phyloP scores from a whole-genome alignment of 345 rosid species.

The Acer negundo region DNA sequence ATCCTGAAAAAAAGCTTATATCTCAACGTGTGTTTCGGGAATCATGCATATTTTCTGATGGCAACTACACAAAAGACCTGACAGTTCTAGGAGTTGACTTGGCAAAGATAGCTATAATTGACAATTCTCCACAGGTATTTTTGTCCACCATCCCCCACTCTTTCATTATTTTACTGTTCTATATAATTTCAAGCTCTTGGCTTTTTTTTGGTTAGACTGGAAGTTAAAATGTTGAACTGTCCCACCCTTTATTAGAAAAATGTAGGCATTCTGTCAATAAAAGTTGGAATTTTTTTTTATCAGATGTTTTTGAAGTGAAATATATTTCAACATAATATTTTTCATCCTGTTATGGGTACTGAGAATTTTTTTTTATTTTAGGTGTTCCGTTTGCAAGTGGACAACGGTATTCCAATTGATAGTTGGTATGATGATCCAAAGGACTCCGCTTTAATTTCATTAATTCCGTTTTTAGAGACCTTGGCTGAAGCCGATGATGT shows the following conservation, averaged over 20 bases:
- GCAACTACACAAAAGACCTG: conserved; percentile 88
- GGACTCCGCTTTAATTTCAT: conserved; percentile 72
- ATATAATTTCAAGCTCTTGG: neutral
- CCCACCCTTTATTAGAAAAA: neutral
- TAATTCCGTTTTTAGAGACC: conserved; percentile 89
- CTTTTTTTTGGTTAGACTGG: neutral
- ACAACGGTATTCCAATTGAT: conserved; percentile 92
- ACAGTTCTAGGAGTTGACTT: conserved; percentile 89
- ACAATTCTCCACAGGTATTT: conserved; percentile 92
- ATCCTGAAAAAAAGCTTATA: conserved; percentile 69
- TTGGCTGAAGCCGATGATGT: conserved; percentile 82
- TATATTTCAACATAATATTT: too few relatives aligned
- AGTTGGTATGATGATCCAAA: conserved; percentile 92
- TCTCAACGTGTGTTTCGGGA: conserved; percentile 77
- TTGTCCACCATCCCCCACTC: conserved; percentile 14
- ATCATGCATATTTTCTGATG: conserved; percentile 80
- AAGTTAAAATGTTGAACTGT: neutral
- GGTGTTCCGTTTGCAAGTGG: conserved; percentile 91
- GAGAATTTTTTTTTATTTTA: conserved; percentile 36
- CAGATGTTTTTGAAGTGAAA: neutral
- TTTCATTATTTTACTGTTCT: conserved; percentile 16
- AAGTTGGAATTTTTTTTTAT: neutral
- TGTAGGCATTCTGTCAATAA: neutral
- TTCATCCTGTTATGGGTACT: conserved; percentile 15
- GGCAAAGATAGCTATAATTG: conserved; percentile 89